phyloP scores from a whole-genome alignment of 108 stramenopile species.

The Schizochytrium sp. region DNA sequence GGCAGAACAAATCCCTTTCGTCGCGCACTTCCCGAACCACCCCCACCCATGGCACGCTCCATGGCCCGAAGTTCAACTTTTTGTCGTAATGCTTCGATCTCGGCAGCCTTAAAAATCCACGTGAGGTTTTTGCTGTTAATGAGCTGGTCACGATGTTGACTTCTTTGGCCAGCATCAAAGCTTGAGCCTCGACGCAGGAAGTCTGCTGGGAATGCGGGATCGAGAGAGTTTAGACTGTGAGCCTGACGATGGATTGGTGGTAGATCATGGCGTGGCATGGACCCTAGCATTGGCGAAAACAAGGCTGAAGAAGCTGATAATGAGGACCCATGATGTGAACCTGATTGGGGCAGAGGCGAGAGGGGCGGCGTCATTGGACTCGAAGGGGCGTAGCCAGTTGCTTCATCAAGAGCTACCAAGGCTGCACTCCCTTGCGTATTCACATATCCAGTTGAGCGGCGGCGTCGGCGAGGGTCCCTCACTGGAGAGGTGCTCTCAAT shows the following conservation, averaged over 20 bases:
- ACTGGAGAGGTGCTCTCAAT: too few relatives aligned
- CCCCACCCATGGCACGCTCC: slow-evolving; percentile 27
- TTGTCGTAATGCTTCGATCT: slow-evolving; percentile 46
- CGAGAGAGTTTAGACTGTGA: slow-evolving; percentile 40
- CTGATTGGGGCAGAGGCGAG: neutral
- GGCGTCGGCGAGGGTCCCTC: too few relatives aligned
- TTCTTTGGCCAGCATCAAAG: neutral
- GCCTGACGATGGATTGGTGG: neutral
- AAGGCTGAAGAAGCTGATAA: neutral
- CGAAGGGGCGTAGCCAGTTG: neutral
- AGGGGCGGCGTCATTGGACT: neutral
- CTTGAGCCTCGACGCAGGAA: neutral
- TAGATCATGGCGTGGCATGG: neutral
- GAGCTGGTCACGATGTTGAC: neutral
- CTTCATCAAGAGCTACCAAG: too few relatives aligned
- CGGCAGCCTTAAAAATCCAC: slow-evolving; percentile 55
- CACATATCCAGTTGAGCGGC: too few relatives aligned
- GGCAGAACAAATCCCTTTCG: slow-evolving; percentile 27
- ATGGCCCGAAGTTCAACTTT: slow-evolving; percentile 20
- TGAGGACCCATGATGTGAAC: neutral
- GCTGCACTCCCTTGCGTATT: too few relatives aligned
- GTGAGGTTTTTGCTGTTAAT: slow-evolving; percentile 11
- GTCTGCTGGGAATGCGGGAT: neutral
- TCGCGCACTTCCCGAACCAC: neutral
- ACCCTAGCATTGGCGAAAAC: neutral